These are phyloP conservation scores for Didymella sp. DNA, from an alignment of 2,329 filamentous ascomycete species.

Conservation along the genomic window DNA sequence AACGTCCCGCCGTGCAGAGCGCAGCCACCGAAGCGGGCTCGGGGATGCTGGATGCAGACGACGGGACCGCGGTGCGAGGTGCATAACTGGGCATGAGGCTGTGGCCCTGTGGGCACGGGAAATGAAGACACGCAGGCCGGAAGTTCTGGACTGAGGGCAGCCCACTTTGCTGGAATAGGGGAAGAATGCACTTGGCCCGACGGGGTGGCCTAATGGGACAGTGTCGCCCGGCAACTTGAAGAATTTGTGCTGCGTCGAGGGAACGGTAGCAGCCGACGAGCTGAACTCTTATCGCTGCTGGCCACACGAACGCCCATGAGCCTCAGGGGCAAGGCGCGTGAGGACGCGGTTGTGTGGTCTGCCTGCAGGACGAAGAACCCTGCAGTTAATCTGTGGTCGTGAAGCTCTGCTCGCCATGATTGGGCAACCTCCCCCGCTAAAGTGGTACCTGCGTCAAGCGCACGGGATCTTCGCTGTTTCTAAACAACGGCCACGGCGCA, in stretches of 20 bases:
- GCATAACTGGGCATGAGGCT: slow-evolving; percentile 41
- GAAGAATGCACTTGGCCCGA: slow-evolving; percentile 18
- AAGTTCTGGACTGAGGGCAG: slow-evolving; percentile 27
- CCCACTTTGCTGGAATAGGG: slow-evolving; percentile 25
- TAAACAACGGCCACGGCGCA: slow-evolving; percentile 32
- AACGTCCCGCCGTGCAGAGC: slow-evolving; percentile 21
- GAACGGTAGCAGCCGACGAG: slow-evolving; percentile 13
- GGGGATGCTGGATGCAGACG: slow-evolving; percentile 25
- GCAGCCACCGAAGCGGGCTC: slow-evolving; percentile 12
- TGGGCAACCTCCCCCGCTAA: neutral
- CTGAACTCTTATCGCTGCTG: neutral
- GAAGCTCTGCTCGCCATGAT: too few species aligned
- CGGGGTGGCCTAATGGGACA: slow-evolving; percentile 8
- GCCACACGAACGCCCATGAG: slow-evolving; percentile 6
- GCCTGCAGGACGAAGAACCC: slow-evolving; percentile 20
- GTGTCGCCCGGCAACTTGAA: slow-evolving; percentile 17
- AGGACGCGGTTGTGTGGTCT: slow-evolving; percentile 22
- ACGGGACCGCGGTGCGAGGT: slow-evolving; percentile 25
- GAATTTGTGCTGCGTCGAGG: slow-evolving; percentile 13
- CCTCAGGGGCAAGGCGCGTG: slow-evolving; percentile 36
- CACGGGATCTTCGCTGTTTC: slow-evolving; percentile 22
- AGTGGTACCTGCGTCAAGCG: slow-evolving; percentile 33
- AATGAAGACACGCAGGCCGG: slow-evolving; percentile 38
- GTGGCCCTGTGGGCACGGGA: slow-evolving; percentile 36
- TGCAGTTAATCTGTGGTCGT: slow-evolving; percentile 27